These are phyloP conservation scores for Tricholoma matsutake DNA, from an alignment of 768 basidiomycete genomes.

Conservation along the genomic window DNA sequence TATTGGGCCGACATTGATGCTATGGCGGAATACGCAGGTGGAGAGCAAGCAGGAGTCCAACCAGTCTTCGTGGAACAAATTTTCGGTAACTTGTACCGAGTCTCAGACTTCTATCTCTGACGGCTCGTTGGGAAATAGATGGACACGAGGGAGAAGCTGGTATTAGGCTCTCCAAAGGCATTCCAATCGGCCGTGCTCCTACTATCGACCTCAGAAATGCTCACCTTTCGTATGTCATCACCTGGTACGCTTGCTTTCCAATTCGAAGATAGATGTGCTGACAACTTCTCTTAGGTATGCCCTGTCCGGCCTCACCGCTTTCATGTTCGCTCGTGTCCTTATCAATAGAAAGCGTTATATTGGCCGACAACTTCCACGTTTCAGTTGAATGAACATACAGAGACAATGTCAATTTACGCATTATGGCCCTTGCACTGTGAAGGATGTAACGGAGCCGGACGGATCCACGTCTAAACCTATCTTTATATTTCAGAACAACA, in stretches of 20 bases:
- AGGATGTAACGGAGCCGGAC: background rate
- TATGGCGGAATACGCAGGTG: constrained; percentile 79
- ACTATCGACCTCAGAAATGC: constrained; percentile 89
- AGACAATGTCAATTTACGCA: too few relatives aligned
- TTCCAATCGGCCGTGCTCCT: constrained; percentile 82
- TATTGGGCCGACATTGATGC: constrained; percentile 85
- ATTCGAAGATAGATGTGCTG: background rate
- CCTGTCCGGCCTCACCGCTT: constrained; percentile 76
- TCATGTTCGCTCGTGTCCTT: constrained; percentile 76
- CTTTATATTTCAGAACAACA: too few relatives aligned
- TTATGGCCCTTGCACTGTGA: background rate
- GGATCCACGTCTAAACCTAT: background rate
- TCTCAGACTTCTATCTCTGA: background rate
- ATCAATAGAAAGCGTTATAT: constrained; percentile 48
- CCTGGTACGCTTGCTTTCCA: constrained; percentile 59
- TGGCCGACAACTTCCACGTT: constrained; percentile 58
- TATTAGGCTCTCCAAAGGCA: constrained; percentile 57
- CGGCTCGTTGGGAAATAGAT: constrained; percentile 44
- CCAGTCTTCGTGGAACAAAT: constrained; percentile 90
- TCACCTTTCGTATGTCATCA: constrained; percentile 92
- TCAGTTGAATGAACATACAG: constrained; percentile 19
- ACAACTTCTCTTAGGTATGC: constrained; percentile 68
- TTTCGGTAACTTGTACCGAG: constrained; percentile 57
- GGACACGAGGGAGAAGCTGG: constrained; percentile 79
- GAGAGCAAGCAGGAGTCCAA: constrained; percentile 68